Base-by-base conservation (phyloP, 108 stramenopile genomes). In the Pseudonitzschia pungens region DNA sequence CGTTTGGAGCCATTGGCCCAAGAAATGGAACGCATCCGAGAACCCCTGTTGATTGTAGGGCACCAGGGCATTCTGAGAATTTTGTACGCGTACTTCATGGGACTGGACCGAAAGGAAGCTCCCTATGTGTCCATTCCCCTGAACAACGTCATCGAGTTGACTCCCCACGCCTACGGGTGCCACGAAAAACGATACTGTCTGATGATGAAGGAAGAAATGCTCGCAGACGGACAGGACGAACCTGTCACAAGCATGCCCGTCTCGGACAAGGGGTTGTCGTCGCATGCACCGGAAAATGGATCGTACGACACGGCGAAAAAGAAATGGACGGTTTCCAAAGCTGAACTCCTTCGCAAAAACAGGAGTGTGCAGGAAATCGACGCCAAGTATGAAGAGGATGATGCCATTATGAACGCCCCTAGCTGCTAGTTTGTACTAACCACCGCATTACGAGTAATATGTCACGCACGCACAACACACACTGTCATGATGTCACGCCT, bases 31-130 rank as follows among this genome's bases (percentile, higher is more conserved):
- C 91, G 98, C 21, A 97, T 96, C 28, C 79, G 96, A 26, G 98
- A 96, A 71, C 99, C 99, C 22, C 77, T 99, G 15, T 77, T 99
- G 70, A 97, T 99, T 71, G 84, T 99, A 43, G 98, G 81, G 56
- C 96, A 97, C 75, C 98, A 98, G 79, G 99, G 97, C 24, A 98
- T 98, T 63, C 84, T 98, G 52, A 87, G 99, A 27, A 94, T 98
- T 67, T 82, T 99, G 29, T 99, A 98, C 78, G 97, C 98, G 29
- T 99, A 99, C 89, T 98, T 98, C 72, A 94, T 98, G 96, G 99
- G 97, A 54, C 71, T 96, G 40, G 82, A 96, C 36, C 88, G 96
- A 14, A 95, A 96, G 54, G 89, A 98, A 74, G 97, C 97, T 18
- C 99, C 99, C 4, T 98, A 97, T 74, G 96, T 99, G 16, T 83